Conservation (phyloP, 2,329 filamentous ascomycete species). For the Penicillium nordicum region DNA sequence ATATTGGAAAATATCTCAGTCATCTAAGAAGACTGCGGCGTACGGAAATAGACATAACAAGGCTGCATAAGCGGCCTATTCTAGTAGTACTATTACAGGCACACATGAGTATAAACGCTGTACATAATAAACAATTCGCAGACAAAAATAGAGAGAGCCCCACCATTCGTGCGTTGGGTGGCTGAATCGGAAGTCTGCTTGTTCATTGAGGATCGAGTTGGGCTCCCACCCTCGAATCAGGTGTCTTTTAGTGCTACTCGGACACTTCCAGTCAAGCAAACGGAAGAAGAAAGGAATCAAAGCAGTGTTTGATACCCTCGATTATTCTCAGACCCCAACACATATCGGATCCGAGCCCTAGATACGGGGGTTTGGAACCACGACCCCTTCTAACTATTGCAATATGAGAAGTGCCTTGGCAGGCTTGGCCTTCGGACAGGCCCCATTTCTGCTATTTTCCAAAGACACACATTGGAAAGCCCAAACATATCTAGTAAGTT, state of each 20-base stretch:
- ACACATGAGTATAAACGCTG: background rate
- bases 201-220: background rate
- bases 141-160: background rate
- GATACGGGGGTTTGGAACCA: background rate
- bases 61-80: background rate
- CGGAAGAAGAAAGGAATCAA: background rate
- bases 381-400: background rate
- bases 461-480: background rate
- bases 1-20: background rate
- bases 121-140: background rate
- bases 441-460: background rate
- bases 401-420: background rate
- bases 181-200: background rate
- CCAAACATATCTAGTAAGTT: background rate
- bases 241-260: background rate
- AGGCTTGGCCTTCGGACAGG: background rate
- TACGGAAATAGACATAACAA: background rate
- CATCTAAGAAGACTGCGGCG: background rate
- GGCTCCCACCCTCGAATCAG: background rate
- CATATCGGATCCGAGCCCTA: background rate
- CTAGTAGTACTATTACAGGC: background rate
- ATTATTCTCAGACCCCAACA: background rate
- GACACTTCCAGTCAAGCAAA: background rate
- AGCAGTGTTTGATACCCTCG: background rate
- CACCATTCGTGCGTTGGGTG: background rate